Base-by-base conservation (phyloP, 345 rosid genomes). In the Erucastrum elatum region DNA sequence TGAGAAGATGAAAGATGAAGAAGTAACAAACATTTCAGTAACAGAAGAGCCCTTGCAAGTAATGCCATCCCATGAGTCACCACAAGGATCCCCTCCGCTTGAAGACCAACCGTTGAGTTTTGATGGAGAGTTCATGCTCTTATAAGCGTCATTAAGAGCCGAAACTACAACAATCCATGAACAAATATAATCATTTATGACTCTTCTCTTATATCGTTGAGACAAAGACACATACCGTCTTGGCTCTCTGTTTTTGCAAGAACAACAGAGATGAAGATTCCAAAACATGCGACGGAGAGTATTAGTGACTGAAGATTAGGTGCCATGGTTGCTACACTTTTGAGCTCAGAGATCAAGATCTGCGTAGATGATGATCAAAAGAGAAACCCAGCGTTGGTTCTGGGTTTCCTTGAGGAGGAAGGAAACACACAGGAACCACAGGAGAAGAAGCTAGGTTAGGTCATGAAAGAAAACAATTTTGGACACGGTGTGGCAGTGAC, bases 41-140 rank as follows among this genome's bases (percentile, higher is more conserved):
- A 95, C 89, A 56, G 91, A 81, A 4, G 94, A 89, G 70, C 90
- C 94, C 6, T 90, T 85, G 90, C 99, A 95, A 71, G 80, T 82
- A 76, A 95, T 87, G 73, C 98, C 99, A 81, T 89, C 82, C 97
- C 99, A 95, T 30, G 90, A 83, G 33, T 89, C 90, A 2, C 87
- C 94, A 77, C 99, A 93, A 72, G 98, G 98, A 81, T 93, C 96
- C 0, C 98, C 98, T 6, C 97, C 98, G 41, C 78, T 76, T n/a
- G 89, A 64, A 82, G 84, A 74, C 99, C 98, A 95, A 10, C 90
- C 91, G 17, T 59, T 85, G 75, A 95, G 80, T 77, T 84, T 72
- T 21, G 93, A 88, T 55, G 97, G 94, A 64, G 93, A 88, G 82
- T 89, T 89, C 84, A 95, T 84, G 87, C 91, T 90, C 68, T 87